phyloP scores from a whole-genome alignment of 2,329 filamentous ascomycete species.

The Botrytis porri region DNA sequence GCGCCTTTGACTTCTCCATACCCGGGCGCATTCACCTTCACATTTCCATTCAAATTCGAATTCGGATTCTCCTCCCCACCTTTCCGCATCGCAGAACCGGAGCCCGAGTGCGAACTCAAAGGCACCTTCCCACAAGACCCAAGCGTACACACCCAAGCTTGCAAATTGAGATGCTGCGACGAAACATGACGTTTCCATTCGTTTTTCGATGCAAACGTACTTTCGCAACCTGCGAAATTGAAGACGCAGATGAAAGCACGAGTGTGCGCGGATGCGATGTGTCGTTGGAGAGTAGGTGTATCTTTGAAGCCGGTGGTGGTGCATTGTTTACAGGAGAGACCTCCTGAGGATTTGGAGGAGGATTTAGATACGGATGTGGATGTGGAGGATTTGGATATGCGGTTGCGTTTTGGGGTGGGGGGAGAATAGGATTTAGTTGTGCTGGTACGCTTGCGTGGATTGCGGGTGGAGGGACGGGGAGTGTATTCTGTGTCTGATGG shows the following conservation, averaged over 20 bases:
- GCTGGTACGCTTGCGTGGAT: constrained; percentile 26
- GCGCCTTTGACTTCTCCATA: constrained; percentile 25
- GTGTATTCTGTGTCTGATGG: constrained; percentile 32
- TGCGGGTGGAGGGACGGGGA: constrained; percentile 21
- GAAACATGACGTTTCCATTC: constrained; percentile 92
- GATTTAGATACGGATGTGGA: not conserved
- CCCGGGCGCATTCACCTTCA: not conserved
- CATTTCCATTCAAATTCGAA: not conserved
- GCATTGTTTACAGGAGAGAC: constrained; percentile 27
- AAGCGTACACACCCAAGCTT: constrained; percentile 67
- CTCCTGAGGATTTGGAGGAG: not conserved
- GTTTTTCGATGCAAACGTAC: constrained; percentile 77
- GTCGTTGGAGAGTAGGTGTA: constrained; percentile 45
- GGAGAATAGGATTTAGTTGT: constrained; percentile 13
- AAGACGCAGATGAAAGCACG: constrained; percentile 76
- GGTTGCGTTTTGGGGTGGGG: constrained; percentile 23
- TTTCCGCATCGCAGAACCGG: not conserved
- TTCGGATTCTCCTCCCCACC: constrained; percentile 11
- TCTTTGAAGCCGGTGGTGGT: constrained; percentile 45
- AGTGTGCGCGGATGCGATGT: constrained; percentile 48
- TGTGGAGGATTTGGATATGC: constrained; percentile 22
- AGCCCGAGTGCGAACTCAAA: constrained; percentile 15
- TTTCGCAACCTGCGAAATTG: constrained; percentile 68
- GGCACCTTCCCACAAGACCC: constrained; percentile 35
- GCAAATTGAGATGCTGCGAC: constrained; percentile 73